A percentile compares a stretch with the other conserved stretches of the same genome.
Conservation (phyloP, 768 basidiomycete genomes). For the Hygrophorus pudorinus region DNA sequence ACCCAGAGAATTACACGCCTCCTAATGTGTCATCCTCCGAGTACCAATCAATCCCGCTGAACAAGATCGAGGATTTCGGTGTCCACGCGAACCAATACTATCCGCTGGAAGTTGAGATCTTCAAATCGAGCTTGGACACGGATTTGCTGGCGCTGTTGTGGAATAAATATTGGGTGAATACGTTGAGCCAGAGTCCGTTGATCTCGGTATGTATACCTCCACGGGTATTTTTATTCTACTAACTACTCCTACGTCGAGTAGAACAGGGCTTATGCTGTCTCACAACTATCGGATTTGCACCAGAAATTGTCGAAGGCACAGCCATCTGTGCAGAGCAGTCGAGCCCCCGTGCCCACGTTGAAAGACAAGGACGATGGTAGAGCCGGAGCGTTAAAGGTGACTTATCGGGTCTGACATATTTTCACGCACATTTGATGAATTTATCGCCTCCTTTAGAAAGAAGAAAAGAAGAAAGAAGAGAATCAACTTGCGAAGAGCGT, state of each 20-base stretch:
- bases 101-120: conserved; percentile 87
- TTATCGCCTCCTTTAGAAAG: conserved; percentile 24
- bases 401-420: neutral
- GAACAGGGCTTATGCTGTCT: conserved; percentile 92
- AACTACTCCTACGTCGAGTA: conserved; percentile 21
- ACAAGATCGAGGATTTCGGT: conserved; percentile 98
- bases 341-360: conserved; percentile 41
- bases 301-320: conserved; percentile 80
- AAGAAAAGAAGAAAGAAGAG: conserved; percentile 81
- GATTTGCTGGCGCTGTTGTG: conserved; percentile 84
- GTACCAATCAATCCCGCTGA: conserved; percentile 93
- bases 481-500: conserved; percentile 84
- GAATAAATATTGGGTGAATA: conserved; percentile 99
- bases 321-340: conserved; percentile 42
- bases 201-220: conserved; percentile 57
- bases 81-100: conserved; percentile 98
- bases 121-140: conserved; percentile 85
- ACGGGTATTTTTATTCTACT: neutral
- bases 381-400: conserved; percentile 32
- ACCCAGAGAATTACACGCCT: conserved; percentile 91
- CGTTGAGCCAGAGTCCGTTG: conserved; percentile 84
- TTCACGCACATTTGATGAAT: neutral
- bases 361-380: conserved; percentile 38
- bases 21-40: conserved; percentile 60
- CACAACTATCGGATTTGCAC: conserved; percentile 82